Percentiles rank a stretch among this genome's conserved stretches.
These are phyloP conservation scores for Actinomucor elegans DNA, from an alignment of 371 early-diverging fungal species.

Conservation along the genomic window DNA sequence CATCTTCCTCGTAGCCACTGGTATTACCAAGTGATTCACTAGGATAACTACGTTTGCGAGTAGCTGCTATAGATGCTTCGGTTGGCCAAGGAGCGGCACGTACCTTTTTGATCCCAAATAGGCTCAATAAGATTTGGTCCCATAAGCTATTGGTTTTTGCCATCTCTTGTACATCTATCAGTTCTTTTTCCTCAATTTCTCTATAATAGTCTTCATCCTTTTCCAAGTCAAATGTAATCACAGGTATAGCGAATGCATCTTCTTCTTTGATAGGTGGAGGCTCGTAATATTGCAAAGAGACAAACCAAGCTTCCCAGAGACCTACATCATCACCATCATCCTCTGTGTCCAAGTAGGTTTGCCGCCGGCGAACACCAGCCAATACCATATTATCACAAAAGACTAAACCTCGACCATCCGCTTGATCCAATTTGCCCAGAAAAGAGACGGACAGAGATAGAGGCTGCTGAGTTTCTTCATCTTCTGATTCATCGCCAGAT, in stretches of 20 bases:
- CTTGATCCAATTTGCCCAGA: constrained; percentile 33
- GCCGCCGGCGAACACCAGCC: constrained; percentile 29
- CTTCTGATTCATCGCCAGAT: background rate
- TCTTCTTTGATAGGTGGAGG: constrained; percentile 8
- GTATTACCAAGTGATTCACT: background rate
- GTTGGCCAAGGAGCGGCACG: background rate
- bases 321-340: background rate
- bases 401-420: constrained; percentile 27
- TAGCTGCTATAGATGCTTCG: too few relatives aligned
- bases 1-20: background rate
- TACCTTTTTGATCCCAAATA: constrained; percentile 1
- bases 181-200: too few relatives aligned
- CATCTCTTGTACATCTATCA: too few relatives aligned
- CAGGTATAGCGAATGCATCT: constrained; percentile 14
- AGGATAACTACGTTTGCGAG: background rate
- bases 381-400: constrained; percentile 41
- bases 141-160: background rate
- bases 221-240: constrained; percentile 28
- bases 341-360: background rate
- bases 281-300: constrained; percentile 35
- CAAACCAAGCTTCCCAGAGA: constrained; percentile 45
- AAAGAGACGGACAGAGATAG: constrained; percentile 4
- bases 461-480: background rate
- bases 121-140: background rate
- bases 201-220: constrained; percentile 2